Conservation (phyloP, 495 filamentous ascomycete genomes). For the Podospora fimiseda region DNA sequence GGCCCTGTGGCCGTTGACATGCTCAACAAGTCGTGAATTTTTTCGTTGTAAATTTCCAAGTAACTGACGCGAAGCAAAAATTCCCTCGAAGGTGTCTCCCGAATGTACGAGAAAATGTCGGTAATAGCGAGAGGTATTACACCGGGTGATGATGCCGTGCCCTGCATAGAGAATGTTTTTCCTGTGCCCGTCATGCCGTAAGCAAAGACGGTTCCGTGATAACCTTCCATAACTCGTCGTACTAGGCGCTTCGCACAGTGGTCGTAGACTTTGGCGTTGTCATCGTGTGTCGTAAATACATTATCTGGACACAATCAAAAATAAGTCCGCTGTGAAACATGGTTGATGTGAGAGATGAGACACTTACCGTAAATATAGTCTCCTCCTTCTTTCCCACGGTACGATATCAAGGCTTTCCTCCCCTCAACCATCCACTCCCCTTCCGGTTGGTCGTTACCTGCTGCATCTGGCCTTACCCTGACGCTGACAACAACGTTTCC, state of each 20-base stretch:
- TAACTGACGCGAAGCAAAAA: constrained; percentile 97
- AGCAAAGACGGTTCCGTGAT: constrained; percentile 96
- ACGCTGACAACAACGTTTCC: constrained; percentile 97
- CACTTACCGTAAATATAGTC: constrained; percentile 85
- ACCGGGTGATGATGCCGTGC: constrained; percentile 91
- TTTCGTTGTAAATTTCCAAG: constrained; percentile 98
- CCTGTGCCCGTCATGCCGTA: constrained; percentile 99
- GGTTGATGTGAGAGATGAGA: not conserved
- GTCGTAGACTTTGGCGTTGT: constrained; percentile 93
- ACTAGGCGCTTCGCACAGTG: constrained; percentile 88
- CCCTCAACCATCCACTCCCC: constrained; percentile 92
- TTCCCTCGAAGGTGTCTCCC: constrained; percentile 90
- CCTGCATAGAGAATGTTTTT: constrained; percentile 99
- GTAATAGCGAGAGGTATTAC: constrained; percentile 97
- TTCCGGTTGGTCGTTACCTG: constrained; percentile 55
- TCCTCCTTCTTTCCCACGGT: constrained; percentile 81
- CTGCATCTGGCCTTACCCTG: constrained; percentile 77
- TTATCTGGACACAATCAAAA: constrained; percentile 57
- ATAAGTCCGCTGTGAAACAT: constrained; percentile 11
- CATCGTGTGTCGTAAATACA: constrained; percentile 85
- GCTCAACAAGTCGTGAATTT: constrained; percentile 87
- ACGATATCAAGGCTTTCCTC: constrained; percentile 72
- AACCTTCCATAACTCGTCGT: constrained; percentile 96
- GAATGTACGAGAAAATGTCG: constrained; percentile 97
- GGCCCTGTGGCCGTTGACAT: constrained; percentile 49